Evolutionary conservation across 1,284 basidiomycete genomes (phyloP).

Genomic region (Coniferiporia weirii): DNA sequence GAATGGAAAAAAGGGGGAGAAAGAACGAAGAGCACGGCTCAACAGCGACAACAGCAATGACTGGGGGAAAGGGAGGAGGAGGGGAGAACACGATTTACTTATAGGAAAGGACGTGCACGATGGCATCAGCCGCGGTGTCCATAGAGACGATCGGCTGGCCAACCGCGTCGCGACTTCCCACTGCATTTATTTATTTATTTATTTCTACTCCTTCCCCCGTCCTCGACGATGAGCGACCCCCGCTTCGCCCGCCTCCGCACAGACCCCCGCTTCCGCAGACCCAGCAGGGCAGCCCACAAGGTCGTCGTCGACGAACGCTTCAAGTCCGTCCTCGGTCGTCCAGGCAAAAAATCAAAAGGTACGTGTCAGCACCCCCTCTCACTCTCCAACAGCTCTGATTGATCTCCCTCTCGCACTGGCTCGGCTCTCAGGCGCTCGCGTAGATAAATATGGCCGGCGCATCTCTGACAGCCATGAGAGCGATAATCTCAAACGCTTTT

Average conservation of each 20-base stretch:
- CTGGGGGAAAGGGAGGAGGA: conserved; percentile 23
- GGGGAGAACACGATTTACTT: conserved; percentile 22
- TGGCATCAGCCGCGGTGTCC: not conserved
- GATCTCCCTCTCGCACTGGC: not conserved
- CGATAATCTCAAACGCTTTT: conserved; percentile 80
- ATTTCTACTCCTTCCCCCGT: not conserved
- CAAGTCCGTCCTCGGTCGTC: conserved; percentile 73
- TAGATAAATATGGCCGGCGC: conserved; percentile 90
- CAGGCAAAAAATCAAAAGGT: conserved; percentile 39
- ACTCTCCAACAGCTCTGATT: conserved; percentile 10
- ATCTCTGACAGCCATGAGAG: conserved; percentile 65
- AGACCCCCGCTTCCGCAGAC: conserved; percentile 89
- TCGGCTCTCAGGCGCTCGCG: conserved; percentile 40
- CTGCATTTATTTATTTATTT: not conserved
- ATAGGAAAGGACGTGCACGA: conserved; percentile 14
- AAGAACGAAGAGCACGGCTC: conserved; percentile 16
- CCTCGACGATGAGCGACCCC: conserved; percentile 62
- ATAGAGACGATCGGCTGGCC: conserved; percentile 2
- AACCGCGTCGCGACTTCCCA: not conserved
- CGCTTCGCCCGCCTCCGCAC: conserved; percentile 85
- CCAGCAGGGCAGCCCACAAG: conserved; percentile 77
- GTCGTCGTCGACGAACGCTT: conserved; percentile 94
- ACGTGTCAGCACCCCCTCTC: conserved; percentile 19
- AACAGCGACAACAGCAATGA: conserved; percentile 27
- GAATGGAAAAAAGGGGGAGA: conserved; percentile 21